Evolutionary conservation across 164 flowering plant genomes (phyloP).

Genomic region (Vitis rupestris): DNA sequence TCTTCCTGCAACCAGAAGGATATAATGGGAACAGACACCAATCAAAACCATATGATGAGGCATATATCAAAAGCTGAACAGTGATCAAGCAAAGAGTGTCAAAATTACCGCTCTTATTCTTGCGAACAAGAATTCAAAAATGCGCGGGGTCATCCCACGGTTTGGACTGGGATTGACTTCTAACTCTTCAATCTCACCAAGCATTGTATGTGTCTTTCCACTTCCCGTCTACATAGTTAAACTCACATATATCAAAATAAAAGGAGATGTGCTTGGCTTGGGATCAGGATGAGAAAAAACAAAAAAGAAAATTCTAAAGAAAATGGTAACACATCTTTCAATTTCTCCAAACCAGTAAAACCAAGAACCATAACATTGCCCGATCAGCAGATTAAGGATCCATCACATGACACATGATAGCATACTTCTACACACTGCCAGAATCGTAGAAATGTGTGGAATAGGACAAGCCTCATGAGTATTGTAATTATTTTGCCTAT

Average conservation of each 20-base stretch:
- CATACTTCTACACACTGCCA: no score
- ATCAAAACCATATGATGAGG: neutral
- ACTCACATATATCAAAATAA: neutral
- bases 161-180: constrained; percentile 71
- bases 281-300: neutral
- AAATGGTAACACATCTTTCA: no score
- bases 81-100: neutral
- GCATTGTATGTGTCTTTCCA: constrained; percentile 97
- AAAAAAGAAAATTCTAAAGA: neutral
- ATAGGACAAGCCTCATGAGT: no score
- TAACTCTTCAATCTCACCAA: constrained; percentile 83
- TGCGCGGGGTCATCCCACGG: constrained; percentile 96
- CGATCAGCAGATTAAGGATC: no score
- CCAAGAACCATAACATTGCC: no score
- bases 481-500: no score
- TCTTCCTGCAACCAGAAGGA: constrained; percentile 68
- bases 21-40: constrained; percentile 4
- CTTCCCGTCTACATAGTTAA: constrained; percentile 84
- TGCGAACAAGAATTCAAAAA: constrained; percentile 93
- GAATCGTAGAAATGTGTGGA: no score
- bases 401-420: no score
- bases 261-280: neutral
- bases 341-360: no score
- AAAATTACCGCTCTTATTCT: constrained; percentile 84
- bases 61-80: constrained; percentile 3